Evolutionary conservation across 805 yeast species (phyloP).

Genomic region (Starmera quercuum): DNA sequence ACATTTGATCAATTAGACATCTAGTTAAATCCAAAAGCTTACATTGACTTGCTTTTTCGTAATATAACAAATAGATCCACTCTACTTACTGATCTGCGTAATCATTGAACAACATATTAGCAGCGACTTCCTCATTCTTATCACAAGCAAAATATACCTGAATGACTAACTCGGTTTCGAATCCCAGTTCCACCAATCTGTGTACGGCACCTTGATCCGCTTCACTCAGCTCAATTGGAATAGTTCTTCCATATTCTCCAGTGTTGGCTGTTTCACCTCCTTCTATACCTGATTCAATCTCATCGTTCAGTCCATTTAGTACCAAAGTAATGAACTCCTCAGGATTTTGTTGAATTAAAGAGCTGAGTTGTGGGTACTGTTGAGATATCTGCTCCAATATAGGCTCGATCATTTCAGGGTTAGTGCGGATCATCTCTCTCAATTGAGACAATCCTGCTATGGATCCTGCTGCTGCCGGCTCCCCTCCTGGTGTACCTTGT

Average conservation of each 20-base stretch:
- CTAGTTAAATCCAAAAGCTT: neutral
- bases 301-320: constrained; percentile 38
- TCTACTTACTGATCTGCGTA: constrained; percentile 27
- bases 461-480: constrained; percentile 17
- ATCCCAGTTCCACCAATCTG: constrained; percentile 88
- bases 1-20: constrained; percentile 22
- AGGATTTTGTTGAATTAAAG: constrained; percentile 76
- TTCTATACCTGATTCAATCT: constrained; percentile 25
- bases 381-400: constrained; percentile 75
- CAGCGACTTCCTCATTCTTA: constrained; percentile 94
- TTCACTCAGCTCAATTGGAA: constrained; percentile 58
- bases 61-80: neutral
- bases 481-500: constrained; percentile 29
- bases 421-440: constrained; percentile 71
- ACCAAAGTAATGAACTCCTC: constrained; percentile 77
- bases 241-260: constrained; percentile 24
- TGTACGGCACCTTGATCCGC: constrained; percentile 87
- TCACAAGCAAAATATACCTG: constrained; percentile 98
- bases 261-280: constrained; percentile 32
- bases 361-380: constrained; percentile 79
- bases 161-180: constrained; percentile 77
- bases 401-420: constrained; percentile 85
- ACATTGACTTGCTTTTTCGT: neutral
- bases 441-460: constrained; percentile 36
- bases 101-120: constrained; percentile 75